Evolutionary conservation across 2,329 filamentous ascomycete species (phyloP).

Genomic region (Calycina herbarum): DNA sequence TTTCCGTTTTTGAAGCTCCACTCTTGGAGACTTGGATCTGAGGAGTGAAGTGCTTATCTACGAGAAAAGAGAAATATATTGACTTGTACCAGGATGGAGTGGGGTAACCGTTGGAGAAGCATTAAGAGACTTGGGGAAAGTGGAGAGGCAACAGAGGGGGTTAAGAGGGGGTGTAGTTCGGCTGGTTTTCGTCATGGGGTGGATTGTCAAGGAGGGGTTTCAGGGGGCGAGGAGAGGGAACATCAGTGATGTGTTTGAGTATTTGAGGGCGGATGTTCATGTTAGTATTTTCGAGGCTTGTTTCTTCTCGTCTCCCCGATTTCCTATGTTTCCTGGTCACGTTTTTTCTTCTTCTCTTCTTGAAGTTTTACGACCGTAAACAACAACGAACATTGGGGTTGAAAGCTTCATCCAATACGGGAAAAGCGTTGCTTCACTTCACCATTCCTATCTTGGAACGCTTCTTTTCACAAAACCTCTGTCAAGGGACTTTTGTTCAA

Average conservation of each 20-base stretch:
- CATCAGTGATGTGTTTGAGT: conserved; percentile 34
- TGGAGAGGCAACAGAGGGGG: conserved; percentile 27
- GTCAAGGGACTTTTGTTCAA: not conserved
- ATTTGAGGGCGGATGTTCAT: conserved; percentile 39
- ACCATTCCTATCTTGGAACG: not conserved
- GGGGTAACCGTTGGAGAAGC: conserved; percentile 32
- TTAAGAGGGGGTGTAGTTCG: conserved; percentile 31
- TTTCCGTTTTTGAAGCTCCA: too few relatives aligned
- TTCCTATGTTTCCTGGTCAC: not conserved
- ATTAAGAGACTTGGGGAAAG: conserved; percentile 28
- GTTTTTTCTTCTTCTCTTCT: not conserved
- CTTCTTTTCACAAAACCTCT: not conserved
- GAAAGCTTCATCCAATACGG: not conserved
- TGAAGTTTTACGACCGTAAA: too few relatives aligned
- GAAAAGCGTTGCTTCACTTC: not conserved
- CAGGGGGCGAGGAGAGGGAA: conserved; percentile 28
- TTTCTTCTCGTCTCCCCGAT: not conserved
- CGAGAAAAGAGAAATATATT: too few relatives aligned
- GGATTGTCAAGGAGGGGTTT: conserved; percentile 28
- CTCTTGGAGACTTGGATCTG: too few relatives aligned
- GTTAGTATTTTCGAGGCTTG: conserved; percentile 25
- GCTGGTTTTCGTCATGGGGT: conserved; percentile 45
- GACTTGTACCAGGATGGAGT: conserved; percentile 19
- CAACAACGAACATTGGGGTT: too few relatives aligned
- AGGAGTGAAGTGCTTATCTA: too few relatives aligned